Percentiles rank a stretch among this genome's conserved stretches.
Evolutionary conservation across 768 basidiomycete genomes (phyloP).

Genomic region (Lactarius sp.): DNA sequence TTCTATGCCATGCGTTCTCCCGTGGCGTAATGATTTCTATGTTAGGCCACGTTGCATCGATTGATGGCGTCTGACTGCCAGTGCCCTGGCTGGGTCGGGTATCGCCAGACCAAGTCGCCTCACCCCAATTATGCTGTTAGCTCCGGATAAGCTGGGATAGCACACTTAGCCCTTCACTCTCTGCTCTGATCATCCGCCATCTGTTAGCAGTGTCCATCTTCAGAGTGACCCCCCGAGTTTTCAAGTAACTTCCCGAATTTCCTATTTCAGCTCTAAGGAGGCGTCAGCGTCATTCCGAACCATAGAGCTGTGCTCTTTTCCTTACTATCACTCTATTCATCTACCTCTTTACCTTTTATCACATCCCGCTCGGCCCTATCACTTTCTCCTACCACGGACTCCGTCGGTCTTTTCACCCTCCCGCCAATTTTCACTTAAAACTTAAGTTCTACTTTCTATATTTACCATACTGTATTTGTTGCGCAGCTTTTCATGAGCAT

Average conservation of each 20-base stretch:
- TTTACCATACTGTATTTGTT: slow-evolving; percentile 1
- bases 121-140: background rate
- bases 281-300: background rate
- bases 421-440: slow-evolving; percentile 2
- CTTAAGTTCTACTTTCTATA: background rate
- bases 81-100: too few species aligned
- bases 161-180: background rate
- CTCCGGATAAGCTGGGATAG: background rate
- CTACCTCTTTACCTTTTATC: slow-evolving; percentile 5
- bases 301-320: slow-evolving; percentile 19
- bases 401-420: background rate
- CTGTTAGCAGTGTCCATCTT: background rate
- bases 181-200: background rate
- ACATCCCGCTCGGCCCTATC: slow-evolving; percentile 5
- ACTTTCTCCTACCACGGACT: background rate
- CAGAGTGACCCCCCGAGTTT: slow-evolving; percentile 1
- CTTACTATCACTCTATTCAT: background rate
- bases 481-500: background rate
- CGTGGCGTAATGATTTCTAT: slow-evolving; percentile 2
- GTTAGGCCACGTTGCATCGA: slow-evolving; percentile 15
- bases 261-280: background rate
- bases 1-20: slow-evolving; percentile 4
- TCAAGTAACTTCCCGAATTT: slow-evolving; percentile 9
- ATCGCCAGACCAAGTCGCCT: background rate
- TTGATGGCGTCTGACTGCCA: background rate